Evolutionary conservation across 331 rosid species (phyloP), one percentile per base, ranked within the genome.

Genomic region (Quercus phellos): DNA sequence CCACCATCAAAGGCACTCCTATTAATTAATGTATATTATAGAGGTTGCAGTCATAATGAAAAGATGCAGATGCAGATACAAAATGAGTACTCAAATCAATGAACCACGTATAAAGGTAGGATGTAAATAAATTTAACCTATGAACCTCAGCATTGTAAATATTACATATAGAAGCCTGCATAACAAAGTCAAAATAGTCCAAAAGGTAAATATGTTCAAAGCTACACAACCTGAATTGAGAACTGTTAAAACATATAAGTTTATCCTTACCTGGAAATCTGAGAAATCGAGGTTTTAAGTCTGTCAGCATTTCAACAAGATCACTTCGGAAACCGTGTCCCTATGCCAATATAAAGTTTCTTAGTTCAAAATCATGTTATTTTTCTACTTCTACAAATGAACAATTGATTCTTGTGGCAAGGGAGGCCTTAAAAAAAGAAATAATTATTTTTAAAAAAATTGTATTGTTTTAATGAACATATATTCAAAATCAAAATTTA

Each of bases 301-400:
- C 86, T 66, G 71, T 75, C 78, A 91, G 32, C 93, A 90, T 88
- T 85, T 79, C 59, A n/a, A 77, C 72, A 64, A 93, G 90, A 27
- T 93, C 98, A 64, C 30, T 88, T 56, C 97, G 93, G 84, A 93
- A 93, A 76, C 97, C 97, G 76, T 86, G 98, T 63, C 94, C 96
- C 98, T 93, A 82, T 24, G 63, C 42, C 81, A 84, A 73, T 79
- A 74, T 18, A 71, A 83, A 51, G 43, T 81, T 74, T 60, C 73
- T 60, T 72, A 55, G 61, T 11, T 46, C 53, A 46, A 46, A 17
- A 46, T 46, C 16, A 3, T 46, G 17, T 12, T 13, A 46, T 46
- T 46, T 46, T 46, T 46, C 14, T 46, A 46, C 53, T 46, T 46
- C 53, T 46, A 46, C 53, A 46, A 46, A 46, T 46, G 14, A 46